A percentile compares a stretch with the other conserved stretches of the same genome.
These are phyloP conservation scores for Lentinus brumalis DNA, from an alignment of 768 basidiomycete genomes.

Conservation along the genomic window DNA sequence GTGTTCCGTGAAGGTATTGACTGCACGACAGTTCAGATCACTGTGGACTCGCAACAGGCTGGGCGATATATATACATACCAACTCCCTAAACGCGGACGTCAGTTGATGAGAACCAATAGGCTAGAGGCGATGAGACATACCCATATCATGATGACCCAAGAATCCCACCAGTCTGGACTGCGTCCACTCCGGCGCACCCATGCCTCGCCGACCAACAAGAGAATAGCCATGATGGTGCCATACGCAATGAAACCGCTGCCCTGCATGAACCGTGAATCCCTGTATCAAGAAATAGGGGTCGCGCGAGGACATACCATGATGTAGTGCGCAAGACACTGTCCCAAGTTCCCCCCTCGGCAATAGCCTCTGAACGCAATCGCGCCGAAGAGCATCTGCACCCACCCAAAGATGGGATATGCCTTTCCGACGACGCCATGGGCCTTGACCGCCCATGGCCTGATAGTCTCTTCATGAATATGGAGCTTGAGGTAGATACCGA, in stretches of 20 bases:
- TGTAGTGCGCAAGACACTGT: conserved; percentile 89
- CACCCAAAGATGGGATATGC: conserved; percentile 84
- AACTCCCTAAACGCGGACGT: conserved; percentile 46
- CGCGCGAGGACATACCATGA: conserved; percentile 51
- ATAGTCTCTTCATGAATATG: conserved; percentile 81
- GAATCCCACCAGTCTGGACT: conserved; percentile 91
- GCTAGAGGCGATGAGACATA: conserved; percentile 33
- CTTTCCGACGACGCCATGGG: conserved; percentile 83
- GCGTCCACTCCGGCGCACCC: conserved; percentile 68
- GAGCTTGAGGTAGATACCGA: conserved; percentile 90
- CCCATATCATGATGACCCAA: conserved; percentile 59
- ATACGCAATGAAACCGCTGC: conserved; percentile 89
- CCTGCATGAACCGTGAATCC: conserved; percentile 37
- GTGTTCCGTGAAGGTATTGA: conserved; percentile 95
- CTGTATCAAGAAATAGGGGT: not conserved
- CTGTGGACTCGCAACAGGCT: not conserved
- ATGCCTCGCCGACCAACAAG: conserved; percentile 74
- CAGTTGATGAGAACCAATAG: not conserved
- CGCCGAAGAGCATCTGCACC: conserved; percentile 89
- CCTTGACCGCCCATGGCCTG: conserved; percentile 68
- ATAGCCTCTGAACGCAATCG: conserved; percentile 70
- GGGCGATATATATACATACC: conserved; percentile 43
- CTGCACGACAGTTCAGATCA: conserved; percentile 31
- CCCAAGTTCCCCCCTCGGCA: conserved; percentile 77
- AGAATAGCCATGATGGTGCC: conserved; percentile 80